Evolutionary conservation across 805 yeast genomes (phyloP), one percentile per base, ranked within the genome.

Genomic region (Nakazawaea wickerhamii): DNA sequence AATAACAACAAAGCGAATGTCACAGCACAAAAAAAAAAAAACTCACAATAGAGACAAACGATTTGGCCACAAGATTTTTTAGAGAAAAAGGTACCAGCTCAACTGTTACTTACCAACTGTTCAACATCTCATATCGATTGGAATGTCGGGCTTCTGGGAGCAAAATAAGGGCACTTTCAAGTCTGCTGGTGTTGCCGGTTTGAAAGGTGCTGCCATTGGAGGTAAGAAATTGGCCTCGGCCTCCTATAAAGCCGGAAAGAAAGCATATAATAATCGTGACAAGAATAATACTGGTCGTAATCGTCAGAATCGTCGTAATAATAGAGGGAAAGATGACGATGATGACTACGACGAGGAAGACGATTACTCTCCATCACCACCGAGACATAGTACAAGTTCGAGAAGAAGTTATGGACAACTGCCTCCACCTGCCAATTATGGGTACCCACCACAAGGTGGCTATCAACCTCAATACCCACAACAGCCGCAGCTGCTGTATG

Each of bases 131-230:
- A 15, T n/a, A 22, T 20, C 27, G 11, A 17, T 13, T 11, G 13
- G 39, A 11, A 55, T 51, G 60, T 59, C 65, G 53, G 31, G 31
- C 6, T 72, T 70, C 45, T 72, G 77, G 77, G 70, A 68, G 15
- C 67, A 72, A 40, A 73, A 77, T 57, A 77, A 76, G 49, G 81
- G 58, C 43, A 51, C 73, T 0, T 65, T 77, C 51, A 74, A 73
- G 45, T 52, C 68, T 1, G 81, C 71, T 0, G 73, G 80, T 3
- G 49, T 60, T 5, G 68, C 77, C 18, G 69, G 77, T 0, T 64
- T 64, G 38, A 68, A 65, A 45, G 80, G 79, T 4, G 68, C 75
- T 19, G 81, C 78, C 5, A 62, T 54, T 36, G 81, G 78, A 3
- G 63, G 77, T 3, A 70, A 59, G 15, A 68, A 75, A 0, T 63